Base-by-base conservation (phyloP, 176 grass and related monocot genomes). In the Triticum timopheevii region DNA sequence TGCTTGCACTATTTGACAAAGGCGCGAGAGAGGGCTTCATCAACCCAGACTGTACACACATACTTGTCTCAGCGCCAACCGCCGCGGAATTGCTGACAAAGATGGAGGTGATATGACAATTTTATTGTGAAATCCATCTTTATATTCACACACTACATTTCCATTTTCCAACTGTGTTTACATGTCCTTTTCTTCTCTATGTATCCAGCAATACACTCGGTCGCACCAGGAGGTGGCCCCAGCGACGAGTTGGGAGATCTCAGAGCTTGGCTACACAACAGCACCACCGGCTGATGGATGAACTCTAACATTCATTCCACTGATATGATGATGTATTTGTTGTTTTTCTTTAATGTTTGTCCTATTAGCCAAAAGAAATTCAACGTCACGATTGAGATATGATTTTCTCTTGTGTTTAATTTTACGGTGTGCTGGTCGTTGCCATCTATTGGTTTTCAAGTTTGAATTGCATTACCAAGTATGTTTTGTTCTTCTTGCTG, bases 11-110 rank as follows among this genome's bases (percentile, higher is more conserved):
- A 28, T 96, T 98, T 25, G 97, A 96, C 64, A 96, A 93, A 68
- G 93, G 97, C 0, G 88, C 90, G 4, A 2, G 64, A 8, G 97
- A 96, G 88, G 97, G 97, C 49, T 98, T 98, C 83, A 98, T 98
- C 82, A 98, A 98, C 54, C 72, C 89, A 9, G 87, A 95, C 39
- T 94, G 85, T 73, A 62, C 90, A 64, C 25, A 98, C 11, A 98
- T 98, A 88, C 82, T 98, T 82, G 85, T 96, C 84, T 96, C 88
- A 24, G 97, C 94, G 6, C 83, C 94, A 36, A 94, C 83, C 45
- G 90, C 94, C 16, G 63, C 82, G 66, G 94, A 98, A 85, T 82
- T 96, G 76, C 87, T 98, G 76, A 79, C 64, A 67, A 98, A 94
- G 73, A 93, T 98, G 97, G 97, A 98, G 97, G 97, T 98, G 61